Evolutionary conservation across 2,329 filamentous ascomycete species (phyloP), one percentile per base, ranked within the genome.

Genomic region (Aaosphaeria arxii): DNA sequence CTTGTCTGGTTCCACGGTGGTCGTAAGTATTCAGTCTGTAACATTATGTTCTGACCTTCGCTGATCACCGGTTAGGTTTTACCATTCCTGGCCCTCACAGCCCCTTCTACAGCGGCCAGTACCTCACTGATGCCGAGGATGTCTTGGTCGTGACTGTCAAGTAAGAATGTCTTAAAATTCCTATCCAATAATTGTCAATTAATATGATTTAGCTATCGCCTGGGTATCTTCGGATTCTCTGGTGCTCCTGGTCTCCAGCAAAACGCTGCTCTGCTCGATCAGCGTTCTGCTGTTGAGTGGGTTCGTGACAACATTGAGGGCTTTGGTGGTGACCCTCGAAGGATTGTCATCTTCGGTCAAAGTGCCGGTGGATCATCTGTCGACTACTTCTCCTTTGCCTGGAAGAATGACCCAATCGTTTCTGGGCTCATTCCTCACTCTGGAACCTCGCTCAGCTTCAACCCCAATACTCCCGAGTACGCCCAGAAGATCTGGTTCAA

Each of bases 381-480:
- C 0, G 77, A 80, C 51, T 77, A 74, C 57, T 78, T 72, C 67
- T 66, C 73, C 0, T 81, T 77, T 44, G 73, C 77, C 0, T 78
- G 73, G 47, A 55, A 56, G 6, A 44, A 71, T 0, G 74, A 81
- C 29, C 76, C 79, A 5, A 80, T 82, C 9, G 72, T 73, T n/a
- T 59, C 67, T 5, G 76, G 70, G 4, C 62, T 78, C 7, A 76
- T 80, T 47, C 63, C 73, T 3, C 67, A 73, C 31, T 81, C 77
- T 4, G 78, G 78, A 2, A 77, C 71, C 4, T 72, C 67, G 2
- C 56, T 69, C 38, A 63, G 63, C 49, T 68, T 61, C 42, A 42
- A 56, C 39, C 55, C 53, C 6, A 64, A 62, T 35, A 69, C 62
- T 0, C 56, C 51, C 17, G 54, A 61, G 7, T 53, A 58, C 11